phyloP scores from a whole-genome alignment of 495 filamentous ascomycete genomes.

The Aspergillus taichungensis region DNA sequence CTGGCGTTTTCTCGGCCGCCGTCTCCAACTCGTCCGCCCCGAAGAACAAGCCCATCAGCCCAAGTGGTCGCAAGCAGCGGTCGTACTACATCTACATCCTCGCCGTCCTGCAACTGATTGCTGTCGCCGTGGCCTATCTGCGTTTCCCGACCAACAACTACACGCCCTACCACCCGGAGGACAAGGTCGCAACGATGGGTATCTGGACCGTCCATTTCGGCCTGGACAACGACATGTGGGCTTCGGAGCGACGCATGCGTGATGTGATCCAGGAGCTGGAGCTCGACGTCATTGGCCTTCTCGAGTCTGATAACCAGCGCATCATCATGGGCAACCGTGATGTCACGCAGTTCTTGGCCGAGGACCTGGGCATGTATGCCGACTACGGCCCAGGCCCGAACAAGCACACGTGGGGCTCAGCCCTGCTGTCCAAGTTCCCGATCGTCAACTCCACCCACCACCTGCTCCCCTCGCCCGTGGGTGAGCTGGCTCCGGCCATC shows the following conservation, averaged over 20 bases:
- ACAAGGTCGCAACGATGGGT: slow-evolving; percentile 80
- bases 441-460: slow-evolving; percentile 97
- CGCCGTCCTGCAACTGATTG: slow-evolving; percentile 63
- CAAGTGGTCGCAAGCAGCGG: slow-evolving; percentile 44
- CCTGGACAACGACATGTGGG: slow-evolving; percentile 99
- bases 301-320: slow-evolving; percentile 90
- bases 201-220: slow-evolving; percentile 99
- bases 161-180: slow-evolving; percentile 76
- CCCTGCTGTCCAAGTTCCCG: slow-evolving; percentile 92
- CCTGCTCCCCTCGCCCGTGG: slow-evolving; percentile 82
- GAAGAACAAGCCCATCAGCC: slow-evolving; percentile 43
- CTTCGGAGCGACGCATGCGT: slow-evolving; percentile 86
- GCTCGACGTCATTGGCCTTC: slow-evolving; percentile 85
- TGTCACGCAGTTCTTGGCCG: slow-evolving; percentile 88
- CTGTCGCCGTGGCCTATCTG: slow-evolving; percentile 75
- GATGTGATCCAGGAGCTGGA: slow-evolving; percentile 89
- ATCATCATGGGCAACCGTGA: slow-evolving; percentile 99
- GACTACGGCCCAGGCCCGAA: slow-evolving; percentile 97
- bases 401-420: slow-evolving; percentile 97
- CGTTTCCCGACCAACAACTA: slow-evolving; percentile 93
- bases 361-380: slow-evolving; percentile 96
- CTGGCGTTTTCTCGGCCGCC: slow-evolving; percentile 71
- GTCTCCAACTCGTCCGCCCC: slow-evolving; percentile 40
- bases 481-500: slow-evolving; percentile 93
- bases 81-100: slow-evolving; percentile 72